Conservation (phyloP, 2,329 filamentous ascomycete genomes). For the Tolypocladium ophioglossoides region DNA sequence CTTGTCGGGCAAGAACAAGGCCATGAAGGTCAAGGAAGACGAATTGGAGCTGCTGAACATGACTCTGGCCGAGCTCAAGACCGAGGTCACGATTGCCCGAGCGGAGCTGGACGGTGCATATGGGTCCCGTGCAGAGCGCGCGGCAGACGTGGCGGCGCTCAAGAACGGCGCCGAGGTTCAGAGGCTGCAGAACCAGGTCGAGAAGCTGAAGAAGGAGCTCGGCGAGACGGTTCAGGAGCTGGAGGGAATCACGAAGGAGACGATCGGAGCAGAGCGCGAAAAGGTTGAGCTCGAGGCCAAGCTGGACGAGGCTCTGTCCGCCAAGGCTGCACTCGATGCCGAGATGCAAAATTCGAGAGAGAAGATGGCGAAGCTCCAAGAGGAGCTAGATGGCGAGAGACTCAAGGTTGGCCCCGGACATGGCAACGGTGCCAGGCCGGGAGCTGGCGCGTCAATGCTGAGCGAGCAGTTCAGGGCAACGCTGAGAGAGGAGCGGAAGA, state of each 20-base stretch:
- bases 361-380: conserved; percentile 31
- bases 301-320: conserved; percentile 17
- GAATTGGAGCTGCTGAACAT: conserved; percentile 40
- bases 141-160: conserved; percentile 44
- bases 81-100: conserved; percentile 48
- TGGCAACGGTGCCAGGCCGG: conserved; percentile 20
- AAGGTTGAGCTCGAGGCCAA: conserved; percentile 33
- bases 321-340: conserved; percentile 27
- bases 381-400: conserved; percentile 40
- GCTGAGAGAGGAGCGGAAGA: conserved; percentile 47
- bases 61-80: conserved; percentile 48
- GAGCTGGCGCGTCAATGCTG: conserved; percentile 38
- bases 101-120: conserved; percentile 54
- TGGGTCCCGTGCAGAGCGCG: conserved; percentile 47
- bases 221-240: conserved; percentile 39
- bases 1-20: conserved; percentile 26
- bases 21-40: conserved; percentile 36
- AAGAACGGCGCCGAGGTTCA: conserved; percentile 35
- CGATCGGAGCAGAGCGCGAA: conserved; percentile 38
- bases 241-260: conserved; percentile 42
- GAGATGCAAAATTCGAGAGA: conserved; percentile 27
- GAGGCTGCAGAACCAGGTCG: conserved; percentile 36
- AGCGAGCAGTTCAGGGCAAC: conserved; percentile 46
- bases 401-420: conserved; percentile 29
- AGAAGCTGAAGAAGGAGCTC: conserved; percentile 39